phyloP scores from a whole-genome alignment of 2,329 filamentous ascomycete species.

The Phyllosticta capitalensis region DNA sequence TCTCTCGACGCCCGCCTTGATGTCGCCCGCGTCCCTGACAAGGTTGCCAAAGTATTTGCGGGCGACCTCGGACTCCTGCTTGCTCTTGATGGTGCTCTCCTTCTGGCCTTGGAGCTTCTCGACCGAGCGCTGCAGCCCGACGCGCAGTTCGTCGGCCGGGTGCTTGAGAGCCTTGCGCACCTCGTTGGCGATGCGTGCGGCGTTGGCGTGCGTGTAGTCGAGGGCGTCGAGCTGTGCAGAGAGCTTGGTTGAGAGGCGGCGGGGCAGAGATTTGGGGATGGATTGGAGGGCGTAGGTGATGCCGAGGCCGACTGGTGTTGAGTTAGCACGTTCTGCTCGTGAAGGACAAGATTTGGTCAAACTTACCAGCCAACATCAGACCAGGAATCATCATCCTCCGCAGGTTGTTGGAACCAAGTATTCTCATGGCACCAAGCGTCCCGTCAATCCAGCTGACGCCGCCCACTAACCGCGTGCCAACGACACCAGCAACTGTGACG shows the following conservation, averaged over 20 bases:
- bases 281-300: slow-evolving; percentile 74
- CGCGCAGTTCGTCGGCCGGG: slow-evolving; percentile 77
- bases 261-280: slow-evolving; percentile 81
- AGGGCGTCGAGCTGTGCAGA: slow-evolving; percentile 67
- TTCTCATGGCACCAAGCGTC: slow-evolving; percentile 66
- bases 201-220: slow-evolving; percentile 89
- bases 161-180: slow-evolving; percentile 82
- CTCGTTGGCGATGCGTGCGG: slow-evolving; percentile 70
- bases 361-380: slow-evolving; percentile 67
- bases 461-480: slow-evolving; percentile 73
- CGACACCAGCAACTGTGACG: slow-evolving; percentile 76
- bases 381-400: slow-evolving; percentile 73
- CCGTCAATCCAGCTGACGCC: slow-evolving; percentile 86
- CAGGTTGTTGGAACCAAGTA: slow-evolving; percentile 73
- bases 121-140: slow-evolving; percentile 72
- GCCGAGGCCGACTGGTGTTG: slow-evolving; percentile 55
- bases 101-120: slow-evolving; percentile 71
- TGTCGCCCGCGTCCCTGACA: slow-evolving; percentile 50
- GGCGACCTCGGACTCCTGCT: slow-evolving; percentile 75
- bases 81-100: slow-evolving; percentile 74
- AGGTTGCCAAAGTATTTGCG: slow-evolving; percentile 85
- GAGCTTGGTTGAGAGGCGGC: slow-evolving; percentile 76
- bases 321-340: background rate
- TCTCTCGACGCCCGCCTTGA: slow-evolving; percentile 39
- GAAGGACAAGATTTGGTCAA: background rate